Conservation (phyloP, 2,329 filamentous ascomycete species). For the Pseudocercospora ulei region DNA sequence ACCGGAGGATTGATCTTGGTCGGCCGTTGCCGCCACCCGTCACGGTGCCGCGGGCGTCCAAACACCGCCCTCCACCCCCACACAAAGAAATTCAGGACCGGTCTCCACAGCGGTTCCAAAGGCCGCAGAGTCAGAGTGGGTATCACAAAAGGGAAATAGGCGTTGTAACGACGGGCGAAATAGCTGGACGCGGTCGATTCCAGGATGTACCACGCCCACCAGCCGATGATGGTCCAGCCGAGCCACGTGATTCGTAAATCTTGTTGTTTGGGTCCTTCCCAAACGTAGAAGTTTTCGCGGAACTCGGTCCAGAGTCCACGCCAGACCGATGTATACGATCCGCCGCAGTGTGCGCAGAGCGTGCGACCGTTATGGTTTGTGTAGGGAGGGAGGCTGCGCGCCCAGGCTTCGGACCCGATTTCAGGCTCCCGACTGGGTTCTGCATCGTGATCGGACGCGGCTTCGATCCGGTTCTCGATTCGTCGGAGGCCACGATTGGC, state of each 20-base stretch:
- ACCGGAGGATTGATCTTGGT: neutral
- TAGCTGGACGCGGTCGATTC: constrained; percentile 35
- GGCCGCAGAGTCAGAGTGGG: constrained; percentile 46
- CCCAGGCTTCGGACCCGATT: neutral
- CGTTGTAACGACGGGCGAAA: constrained; percentile 43
- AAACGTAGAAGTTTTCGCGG: constrained; percentile 27
- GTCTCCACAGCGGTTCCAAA: constrained; percentile 34
- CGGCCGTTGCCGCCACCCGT: constrained; percentile 2
- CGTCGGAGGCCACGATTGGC: constrained; percentile 38
- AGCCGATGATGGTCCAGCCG: constrained; percentile 36
- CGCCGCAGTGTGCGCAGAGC: constrained; percentile 26
- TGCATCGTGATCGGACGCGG: neutral
- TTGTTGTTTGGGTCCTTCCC: constrained; percentile 15
- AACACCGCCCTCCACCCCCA: constrained; percentile 7
- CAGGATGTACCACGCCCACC: constrained; percentile 42
- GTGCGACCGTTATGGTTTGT: constrained; percentile 17
- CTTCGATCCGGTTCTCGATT: constrained; percentile 37
- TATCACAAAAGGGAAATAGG: constrained; percentile 47
- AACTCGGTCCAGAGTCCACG: constrained; percentile 29
- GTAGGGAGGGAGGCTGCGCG: constrained; percentile 11
- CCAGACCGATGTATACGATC: constrained; percentile 26
- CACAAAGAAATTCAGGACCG: constrained; percentile 23
- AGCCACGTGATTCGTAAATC: constrained; percentile 35
- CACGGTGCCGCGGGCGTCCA: neutral
- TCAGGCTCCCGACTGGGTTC: neutral